A percentile compares a stretch with the other conserved stretches of the same genome.
phyloP scores from a whole-genome alignment of 495 filamentous ascomycete genomes.

The Aspergillus campestris region DNA sequence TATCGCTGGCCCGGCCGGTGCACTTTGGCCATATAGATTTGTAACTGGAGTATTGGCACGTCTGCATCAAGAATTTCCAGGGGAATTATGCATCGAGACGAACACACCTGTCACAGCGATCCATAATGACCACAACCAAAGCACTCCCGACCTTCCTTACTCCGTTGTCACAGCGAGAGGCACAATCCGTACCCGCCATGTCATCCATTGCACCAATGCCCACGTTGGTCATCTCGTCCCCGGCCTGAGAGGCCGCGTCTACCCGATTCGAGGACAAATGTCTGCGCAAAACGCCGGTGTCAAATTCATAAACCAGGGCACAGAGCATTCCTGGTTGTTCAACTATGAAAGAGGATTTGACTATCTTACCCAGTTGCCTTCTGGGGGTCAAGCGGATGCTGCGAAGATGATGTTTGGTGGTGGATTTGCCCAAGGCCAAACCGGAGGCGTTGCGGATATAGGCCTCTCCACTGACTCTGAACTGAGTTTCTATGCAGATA shows the following conservation, averaged over 20 bases:
- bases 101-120: slow-evolving; percentile 55
- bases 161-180: slow-evolving; percentile 56
- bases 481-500: slow-evolving; percentile 22
- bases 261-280: slow-evolving; percentile 66
- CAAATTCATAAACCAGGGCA: slow-evolving; percentile 20
- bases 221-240: slow-evolving; percentile 69
- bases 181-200: slow-evolving; percentile 42
- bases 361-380: slow-evolving; percentile 65
- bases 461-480: slow-evolving; percentile 24
- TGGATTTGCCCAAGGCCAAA: slow-evolving; percentile 39
- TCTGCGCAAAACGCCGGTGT: slow-evolving; percentile 53
- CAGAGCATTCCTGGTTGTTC: slow-evolving; percentile 29
- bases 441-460: slow-evolving; percentile 42
- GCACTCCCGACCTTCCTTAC: slow-evolving; percentile 9
- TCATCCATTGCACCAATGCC: slow-evolving; percentile 73
- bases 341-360: slow-evolving; percentile 61
- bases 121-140: slow-evolving; percentile 1
- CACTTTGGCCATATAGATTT: slow-evolving; percentile 75
- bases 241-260: slow-evolving; percentile 57
- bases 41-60: slow-evolving; percentile 55
- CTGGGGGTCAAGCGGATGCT: slow-evolving; percentile 9
- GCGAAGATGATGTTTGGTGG: slow-evolving; percentile 62
- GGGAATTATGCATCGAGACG: slow-evolving; percentile 62
- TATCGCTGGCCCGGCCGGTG: slow-evolving; percentile 36
- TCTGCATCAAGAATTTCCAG: slow-evolving; percentile 31